Evolutionary conservation across 2,329 filamentous ascomycete species (phyloP).

Genomic region (Exophiala calicioides): DNA sequence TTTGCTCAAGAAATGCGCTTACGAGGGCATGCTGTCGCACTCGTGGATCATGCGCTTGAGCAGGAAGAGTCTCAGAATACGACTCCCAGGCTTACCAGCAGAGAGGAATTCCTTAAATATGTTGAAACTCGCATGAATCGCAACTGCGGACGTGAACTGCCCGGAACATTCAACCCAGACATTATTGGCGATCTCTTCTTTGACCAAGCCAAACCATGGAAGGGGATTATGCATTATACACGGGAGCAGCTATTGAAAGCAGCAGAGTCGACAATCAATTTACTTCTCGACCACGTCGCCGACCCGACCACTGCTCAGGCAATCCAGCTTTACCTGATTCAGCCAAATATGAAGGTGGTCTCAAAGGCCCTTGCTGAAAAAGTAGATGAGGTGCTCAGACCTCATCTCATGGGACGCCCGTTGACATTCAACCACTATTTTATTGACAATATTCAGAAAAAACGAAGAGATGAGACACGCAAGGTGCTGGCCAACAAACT

Average conservation of each 20-base stretch:
- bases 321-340: conserved; percentile 28
- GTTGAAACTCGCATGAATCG: conserved; percentile 21
- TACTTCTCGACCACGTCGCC: conserved; percentile 32
- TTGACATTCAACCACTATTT: conserved; percentile 43
- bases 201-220: conserved; percentile 40
- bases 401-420: conserved; percentile 43
- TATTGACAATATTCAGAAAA: conserved; percentile 37
- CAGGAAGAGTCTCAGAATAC: too few species aligned
- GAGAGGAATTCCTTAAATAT: conserved; percentile 8
- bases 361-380: conserved; percentile 43
- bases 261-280: conserved; percentile 30
- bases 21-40: conserved; percentile 21
- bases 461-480: conserved; percentile 8
- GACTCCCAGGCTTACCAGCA: too few species aligned
- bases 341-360: conserved; percentile 30
- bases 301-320: conserved; percentile 30
- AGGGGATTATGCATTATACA: conserved; percentile 31
- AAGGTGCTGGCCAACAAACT: conserved; percentile 11
- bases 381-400: conserved; percentile 48
- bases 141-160: conserved; percentile 37
- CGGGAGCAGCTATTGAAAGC: conserved; percentile 30
- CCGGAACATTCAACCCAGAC: conserved; percentile 39
- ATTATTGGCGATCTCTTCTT: conserved; percentile 39
- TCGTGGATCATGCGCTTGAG: too few species aligned
- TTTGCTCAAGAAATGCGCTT: conserved; percentile 31